Base-by-base conservation (phyloP, 306 rosid species). In the Glycine soja region DNA sequence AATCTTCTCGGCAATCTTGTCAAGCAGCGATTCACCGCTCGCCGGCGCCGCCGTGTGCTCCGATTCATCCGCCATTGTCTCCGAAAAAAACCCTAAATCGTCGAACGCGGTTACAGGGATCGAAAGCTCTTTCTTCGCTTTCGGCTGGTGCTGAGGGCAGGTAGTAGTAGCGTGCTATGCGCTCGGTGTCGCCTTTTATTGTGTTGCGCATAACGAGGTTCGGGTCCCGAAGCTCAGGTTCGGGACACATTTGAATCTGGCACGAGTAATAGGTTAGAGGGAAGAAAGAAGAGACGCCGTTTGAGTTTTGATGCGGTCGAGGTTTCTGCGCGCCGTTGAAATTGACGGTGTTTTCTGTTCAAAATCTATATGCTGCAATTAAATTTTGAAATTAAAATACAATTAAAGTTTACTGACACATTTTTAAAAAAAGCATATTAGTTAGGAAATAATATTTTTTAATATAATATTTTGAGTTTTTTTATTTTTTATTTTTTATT, bases 1-100 rank as follows among this genome's bases (percentile, higher is more conserved):
- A 83, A 90, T 80, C 94, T 92, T 92, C 79, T 90, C 95, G 40
- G 70, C 64, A 5, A 89, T 81, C 93, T 92, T 92, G 57, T 92
- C 95, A 10, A 82, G 62, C 84, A 89, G 43, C 15, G 97, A 91
- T 38, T 80, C 92, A 5, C 64, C 88, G 40, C 43, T 45, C 10
- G 42, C 74, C 30, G 76, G 76, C 19, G 92, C 50, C 16, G 78
- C 89, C 0, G 86, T 48, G 71, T 40, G 86, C 74, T 85, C 97
- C 45, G 88, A 3, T 18, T 89, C 91, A 10, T 92, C 97, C 62
- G 97, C 91, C 98, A 92, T 94, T 70, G 6, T 58, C 54, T 61
- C 15, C 63, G 84, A 6, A 30, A 24, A 19, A 61, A 84, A 79
- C 75, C 82, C 88, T 81, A 81, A 74, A 72, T 48, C 76, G 56